Evolutionary conservation across 2,329 filamentous ascomycete genomes (phyloP).

Genomic region (Coniochaeta sp.): DNA sequence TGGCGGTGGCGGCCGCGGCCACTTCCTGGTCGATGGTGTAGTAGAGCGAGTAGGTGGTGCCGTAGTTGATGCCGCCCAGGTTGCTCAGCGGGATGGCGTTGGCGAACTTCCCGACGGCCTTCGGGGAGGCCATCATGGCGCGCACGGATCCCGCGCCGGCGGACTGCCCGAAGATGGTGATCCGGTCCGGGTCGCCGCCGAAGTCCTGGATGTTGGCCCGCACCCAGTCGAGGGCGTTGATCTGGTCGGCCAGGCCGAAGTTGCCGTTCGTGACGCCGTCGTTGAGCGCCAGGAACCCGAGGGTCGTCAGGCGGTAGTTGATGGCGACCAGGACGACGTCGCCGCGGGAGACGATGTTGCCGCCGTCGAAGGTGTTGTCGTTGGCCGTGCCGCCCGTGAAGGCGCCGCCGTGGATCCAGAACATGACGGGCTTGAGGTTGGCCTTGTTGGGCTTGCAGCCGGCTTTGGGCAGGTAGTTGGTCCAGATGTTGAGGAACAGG

Average conservation of each 20-base stretch:
- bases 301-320: constrained; percentile 52
- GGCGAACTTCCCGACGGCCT: constrained; percentile 37
- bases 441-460: constrained; percentile 10
- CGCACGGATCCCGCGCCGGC: constrained; percentile 46
- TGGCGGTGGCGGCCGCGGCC: constrained; percentile 36
- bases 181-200: constrained; percentile 48
- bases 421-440: constrained; percentile 25
- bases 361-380: constrained; percentile 37
- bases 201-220: constrained; percentile 43
- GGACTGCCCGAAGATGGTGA: constrained; percentile 48
- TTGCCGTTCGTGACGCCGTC: constrained; percentile 39
- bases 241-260: constrained; percentile 40
- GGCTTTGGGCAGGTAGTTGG: constrained; percentile 27
- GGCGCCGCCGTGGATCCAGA: constrained; percentile 43
- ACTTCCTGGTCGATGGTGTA: constrained; percentile 47
- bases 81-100: constrained; percentile 36
- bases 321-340: constrained; percentile 52
- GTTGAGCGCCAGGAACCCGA: constrained; percentile 50
- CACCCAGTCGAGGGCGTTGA: constrained; percentile 42
- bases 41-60: constrained; percentile 50
- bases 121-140: constrained; percentile 39
- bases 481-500: constrained; percentile 38
- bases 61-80: constrained; percentile 40
- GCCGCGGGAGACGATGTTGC: constrained; percentile 48
- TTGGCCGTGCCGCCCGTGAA: constrained; percentile 40